A percentile compares a stretch with the other conserved stretches of the same genome.
phyloP scores from a whole-genome alignment of 352 stramenopile genomes.

The Globisporangium megalacanthum region DNA sequence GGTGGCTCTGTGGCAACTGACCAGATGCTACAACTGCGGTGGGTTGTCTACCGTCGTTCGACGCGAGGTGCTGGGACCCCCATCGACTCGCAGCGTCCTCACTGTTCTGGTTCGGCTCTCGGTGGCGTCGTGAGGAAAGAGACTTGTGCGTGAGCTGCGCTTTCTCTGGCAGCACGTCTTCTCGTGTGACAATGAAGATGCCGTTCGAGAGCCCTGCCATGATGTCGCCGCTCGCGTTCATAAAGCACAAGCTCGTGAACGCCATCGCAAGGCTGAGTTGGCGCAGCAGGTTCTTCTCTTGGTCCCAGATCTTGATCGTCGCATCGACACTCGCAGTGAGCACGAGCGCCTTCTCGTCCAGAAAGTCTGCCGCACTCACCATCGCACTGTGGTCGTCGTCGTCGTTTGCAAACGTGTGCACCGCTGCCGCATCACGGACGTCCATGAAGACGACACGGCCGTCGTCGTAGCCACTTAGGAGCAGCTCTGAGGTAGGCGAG shows the following conservation, averaged over 20 bases:
- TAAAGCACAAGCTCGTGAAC: conserved; percentile 61
- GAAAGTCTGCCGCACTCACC: conserved; percentile 54
- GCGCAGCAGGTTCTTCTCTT: conserved; percentile 46
- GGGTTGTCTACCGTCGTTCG: no score
- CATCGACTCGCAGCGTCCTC: no score
- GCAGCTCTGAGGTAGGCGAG: conserved; percentile 40
- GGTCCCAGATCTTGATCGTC: conserved; percentile 68
- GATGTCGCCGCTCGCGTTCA: conserved; percentile 55
- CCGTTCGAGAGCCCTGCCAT: conserved; percentile 43
- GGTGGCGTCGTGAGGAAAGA: conserved; percentile 5
- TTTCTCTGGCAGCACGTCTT: conserved; percentile 55
- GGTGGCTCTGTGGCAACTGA: no score
- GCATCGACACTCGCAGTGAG: conserved; percentile 67
- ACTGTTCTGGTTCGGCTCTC: not conserved
- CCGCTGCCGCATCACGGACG: conserved; percentile 24
- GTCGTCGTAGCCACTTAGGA: conserved; percentile 61
- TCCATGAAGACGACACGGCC: conserved; percentile 47
- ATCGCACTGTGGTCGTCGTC: conserved; percentile 57
- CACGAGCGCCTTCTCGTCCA: conserved; percentile 46
- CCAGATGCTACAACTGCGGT: no score
- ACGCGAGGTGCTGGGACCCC: no score
- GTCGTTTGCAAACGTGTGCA: conserved; percentile 28
- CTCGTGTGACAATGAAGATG: conserved; percentile 52
- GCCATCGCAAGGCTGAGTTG: conserved; percentile 53
- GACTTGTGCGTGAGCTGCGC: no score